Conservation (phyloP, 768 basidiomycete species). For the Suillus cothurnatus region DNA sequence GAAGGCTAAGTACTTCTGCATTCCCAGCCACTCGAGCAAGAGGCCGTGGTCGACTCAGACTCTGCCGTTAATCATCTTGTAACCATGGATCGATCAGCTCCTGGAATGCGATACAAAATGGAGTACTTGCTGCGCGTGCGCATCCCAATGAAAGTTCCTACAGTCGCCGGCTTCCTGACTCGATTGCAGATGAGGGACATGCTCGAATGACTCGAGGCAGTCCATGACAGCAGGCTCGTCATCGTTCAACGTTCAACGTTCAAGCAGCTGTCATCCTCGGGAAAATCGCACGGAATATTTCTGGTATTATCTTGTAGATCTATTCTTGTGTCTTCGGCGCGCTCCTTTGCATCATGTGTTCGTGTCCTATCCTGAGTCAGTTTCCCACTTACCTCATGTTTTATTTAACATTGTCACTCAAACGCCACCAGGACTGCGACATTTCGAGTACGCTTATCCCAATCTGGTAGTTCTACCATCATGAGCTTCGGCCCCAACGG, state of each 20-base stretch:
- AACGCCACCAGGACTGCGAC: neutral
- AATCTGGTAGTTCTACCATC: neutral
- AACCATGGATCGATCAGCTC: neutral
- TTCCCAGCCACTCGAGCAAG: neutral
- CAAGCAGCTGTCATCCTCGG: neutral
- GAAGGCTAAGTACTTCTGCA: neutral
- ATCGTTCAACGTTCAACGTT: too few species aligned
- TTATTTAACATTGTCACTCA: neutral
- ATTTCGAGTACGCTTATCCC: neutral
- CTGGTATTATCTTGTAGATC: neutral
- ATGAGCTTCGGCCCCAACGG: too few species aligned
- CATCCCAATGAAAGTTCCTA: constrained; percentile 38
- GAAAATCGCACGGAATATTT: neutral
- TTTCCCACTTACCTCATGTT: neutral
- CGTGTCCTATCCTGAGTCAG: neutral
- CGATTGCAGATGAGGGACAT: constrained; percentile 85
- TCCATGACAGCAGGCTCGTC: constrained; percentile 64
- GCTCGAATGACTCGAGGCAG: constrained; percentile 75
- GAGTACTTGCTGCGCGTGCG: neutral
- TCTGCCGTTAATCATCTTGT: neutral
- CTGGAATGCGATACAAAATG: neutral
- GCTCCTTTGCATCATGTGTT: neutral
- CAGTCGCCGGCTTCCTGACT: constrained; percentile 77
- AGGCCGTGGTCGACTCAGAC: neutral
- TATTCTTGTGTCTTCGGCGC: neutral